Conservation (phyloP, 1,139 yeast species). For the Keqinozyma sinolaborantium region DNA sequence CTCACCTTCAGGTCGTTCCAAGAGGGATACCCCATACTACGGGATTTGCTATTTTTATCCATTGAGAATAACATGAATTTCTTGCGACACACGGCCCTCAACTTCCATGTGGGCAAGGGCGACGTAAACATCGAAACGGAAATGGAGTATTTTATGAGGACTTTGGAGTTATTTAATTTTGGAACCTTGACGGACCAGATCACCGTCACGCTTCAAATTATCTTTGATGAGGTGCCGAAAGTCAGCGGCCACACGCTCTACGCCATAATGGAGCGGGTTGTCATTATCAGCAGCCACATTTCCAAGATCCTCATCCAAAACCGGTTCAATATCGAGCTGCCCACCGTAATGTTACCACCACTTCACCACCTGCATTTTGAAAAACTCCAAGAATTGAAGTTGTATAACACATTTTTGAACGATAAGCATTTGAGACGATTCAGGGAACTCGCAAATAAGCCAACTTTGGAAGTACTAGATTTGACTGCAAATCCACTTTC, state of each 20-base stretch:
- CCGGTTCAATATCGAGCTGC: slow-evolving; percentile 1
- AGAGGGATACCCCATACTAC: slow-evolving; percentile 11
- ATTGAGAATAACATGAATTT: slow-evolving; percentile 6
- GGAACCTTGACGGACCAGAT: slow-evolving; percentile 13
- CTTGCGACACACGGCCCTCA: slow-evolving; percentile 14
- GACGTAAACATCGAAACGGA: slow-evolving; percentile 1
- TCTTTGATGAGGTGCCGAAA: slow-evolving; percentile 10
- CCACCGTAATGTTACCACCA: neutral
- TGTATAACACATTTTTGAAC: slow-evolving; percentile 16
- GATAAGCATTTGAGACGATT: slow-evolving; percentile 7
- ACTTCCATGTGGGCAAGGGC: slow-evolving; percentile 4
- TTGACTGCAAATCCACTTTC: slow-evolving; percentile 17
- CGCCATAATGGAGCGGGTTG: slow-evolving; percentile 12
- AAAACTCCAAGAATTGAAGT: slow-evolving; percentile 14
- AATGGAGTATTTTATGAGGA: slow-evolving; percentile 10
- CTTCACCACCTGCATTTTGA: slow-evolving; percentile 11
- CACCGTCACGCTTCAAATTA: slow-evolving; percentile 12
- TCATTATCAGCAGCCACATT: slow-evolving; percentile 13
- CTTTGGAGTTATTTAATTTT: slow-evolving; percentile 16
- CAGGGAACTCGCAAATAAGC: slow-evolving; percentile 6
- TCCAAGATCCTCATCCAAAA: slow-evolving; percentile 13
- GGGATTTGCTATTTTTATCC: slow-evolving; percentile 7
- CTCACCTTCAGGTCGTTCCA: slow-evolving; percentile 11
- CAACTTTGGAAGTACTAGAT: slow-evolving; percentile 13
- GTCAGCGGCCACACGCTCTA: slow-evolving; percentile 3